Conservation (phyloP, 306 rosid genomes). For the Dalbergia cultrata region DNA sequence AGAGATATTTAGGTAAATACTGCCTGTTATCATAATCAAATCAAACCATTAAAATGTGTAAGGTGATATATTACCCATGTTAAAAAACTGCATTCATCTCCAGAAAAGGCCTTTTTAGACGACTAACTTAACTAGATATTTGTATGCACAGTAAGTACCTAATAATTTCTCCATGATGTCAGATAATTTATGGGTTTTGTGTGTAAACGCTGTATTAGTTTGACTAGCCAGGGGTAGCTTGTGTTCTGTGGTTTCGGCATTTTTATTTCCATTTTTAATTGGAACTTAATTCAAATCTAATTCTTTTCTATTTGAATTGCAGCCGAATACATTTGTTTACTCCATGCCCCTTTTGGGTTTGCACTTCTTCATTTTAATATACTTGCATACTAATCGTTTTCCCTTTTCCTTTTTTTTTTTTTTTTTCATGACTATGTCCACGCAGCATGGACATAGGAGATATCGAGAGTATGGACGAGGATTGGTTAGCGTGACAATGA, state of each 20-base stretch:
- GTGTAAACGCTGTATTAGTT: conserved; percentile 34
- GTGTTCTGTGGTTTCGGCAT: neutral
- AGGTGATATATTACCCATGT: neutral
- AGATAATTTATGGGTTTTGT: no score
- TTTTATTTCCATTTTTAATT: neutral
- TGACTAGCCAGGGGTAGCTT: conserved; percentile 23
- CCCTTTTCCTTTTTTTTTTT: neutral
- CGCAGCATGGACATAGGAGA: conserved; percentile 91
- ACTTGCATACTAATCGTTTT: conserved; percentile 23
- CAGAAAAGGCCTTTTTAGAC: no score
- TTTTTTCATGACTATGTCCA: conserved; percentile 13
- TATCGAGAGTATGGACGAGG: conserved; percentile 81
- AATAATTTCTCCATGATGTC: no score
- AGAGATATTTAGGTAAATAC: neutral
- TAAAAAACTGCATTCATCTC: neutral
- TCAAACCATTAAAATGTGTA: neutral
- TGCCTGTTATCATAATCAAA: neutral
- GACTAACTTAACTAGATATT: no score
- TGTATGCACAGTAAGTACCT: no score
- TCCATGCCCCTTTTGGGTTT: neutral
- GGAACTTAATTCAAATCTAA: neutral
- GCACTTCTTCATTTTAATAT: neutral
- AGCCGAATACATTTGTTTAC: neutral
- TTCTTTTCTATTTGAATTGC: neutral
- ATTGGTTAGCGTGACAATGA: conserved; percentile 79